These are phyloP conservation scores for Xylaria sp. DNA, from an alignment of 495 filamentous ascomycete species.

Conservation along the genomic window DNA sequence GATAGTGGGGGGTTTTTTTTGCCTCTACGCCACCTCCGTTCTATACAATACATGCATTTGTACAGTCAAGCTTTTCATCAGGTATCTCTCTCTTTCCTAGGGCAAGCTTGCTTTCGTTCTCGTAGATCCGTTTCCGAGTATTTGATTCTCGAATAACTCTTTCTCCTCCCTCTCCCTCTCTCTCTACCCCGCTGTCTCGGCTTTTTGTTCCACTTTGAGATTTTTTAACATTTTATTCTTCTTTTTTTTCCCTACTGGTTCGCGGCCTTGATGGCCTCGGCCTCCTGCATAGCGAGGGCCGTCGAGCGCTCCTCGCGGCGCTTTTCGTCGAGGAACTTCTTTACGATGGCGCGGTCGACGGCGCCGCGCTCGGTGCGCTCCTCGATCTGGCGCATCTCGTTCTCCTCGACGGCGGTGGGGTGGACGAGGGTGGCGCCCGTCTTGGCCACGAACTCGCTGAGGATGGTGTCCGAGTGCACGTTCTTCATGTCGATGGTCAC, in stretches of 20 bases:
- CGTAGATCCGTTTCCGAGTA: neutral
- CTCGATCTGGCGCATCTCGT: slow-evolving; percentile 64
- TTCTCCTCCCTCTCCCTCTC: too few relatives aligned
- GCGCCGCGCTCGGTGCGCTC: slow-evolving; percentile 59
- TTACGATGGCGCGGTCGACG: slow-evolving; percentile 64
- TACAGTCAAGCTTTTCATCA: slow-evolving; percentile 23
- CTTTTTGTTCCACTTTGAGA: neutral
- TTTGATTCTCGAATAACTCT: slow-evolving; percentile 14
- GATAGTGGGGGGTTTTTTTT: neutral
- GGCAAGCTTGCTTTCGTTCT: slow-evolving; percentile 7
- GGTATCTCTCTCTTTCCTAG: neutral
- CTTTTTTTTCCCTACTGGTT: too few relatives aligned
- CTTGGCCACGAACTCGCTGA: slow-evolving; percentile 67
- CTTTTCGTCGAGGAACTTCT: slow-evolving; percentile 66
- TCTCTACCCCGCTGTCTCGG: too few relatives aligned
- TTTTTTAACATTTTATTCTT: too few relatives aligned
- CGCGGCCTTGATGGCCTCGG: slow-evolving; percentile 41
- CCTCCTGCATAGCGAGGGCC: slow-evolving; percentile 37
- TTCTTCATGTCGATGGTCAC: slow-evolving; percentile 70
- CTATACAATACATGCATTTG: slow-evolving; percentile 29
- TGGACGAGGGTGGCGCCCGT: slow-evolving; percentile 70
- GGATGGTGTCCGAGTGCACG: slow-evolving; percentile 67
- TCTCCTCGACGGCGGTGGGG: slow-evolving; percentile 66
- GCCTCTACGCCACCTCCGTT: neutral
- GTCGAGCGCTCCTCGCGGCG: slow-evolving; percentile 64